phyloP scores from a whole-genome alignment of 2,329 filamentous ascomycete genomes.

The Venturia pyrina region DNA sequence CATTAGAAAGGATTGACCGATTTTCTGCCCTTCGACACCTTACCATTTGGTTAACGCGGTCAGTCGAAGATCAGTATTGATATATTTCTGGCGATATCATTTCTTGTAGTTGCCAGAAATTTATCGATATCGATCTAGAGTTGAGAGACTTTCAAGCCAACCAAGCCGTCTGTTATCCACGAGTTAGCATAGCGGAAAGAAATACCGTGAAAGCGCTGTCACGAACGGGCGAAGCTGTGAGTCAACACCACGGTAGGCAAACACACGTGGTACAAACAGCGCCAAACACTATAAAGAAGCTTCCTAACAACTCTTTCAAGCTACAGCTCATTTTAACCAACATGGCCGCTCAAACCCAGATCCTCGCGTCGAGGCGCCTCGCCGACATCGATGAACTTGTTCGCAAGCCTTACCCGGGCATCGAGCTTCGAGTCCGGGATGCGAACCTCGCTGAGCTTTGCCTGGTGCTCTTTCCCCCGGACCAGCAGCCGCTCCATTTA shows the following conservation, averaged over 20 bases:
- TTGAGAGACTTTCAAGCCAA: too few relatives aligned
- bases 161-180: too few relatives aligned
- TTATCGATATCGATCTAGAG: too few relatives aligned
- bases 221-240: not conserved
- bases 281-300: too few relatives aligned
- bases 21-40: too few relatives aligned
- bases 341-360: not conserved
- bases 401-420: slow-evolving; percentile 37
- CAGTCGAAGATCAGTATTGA: too few relatives aligned
- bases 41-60: too few relatives aligned
- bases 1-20: not conserved
- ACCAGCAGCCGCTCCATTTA: slow-evolving; percentile 33
- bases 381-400: slow-evolving; percentile 38
- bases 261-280: not conserved
- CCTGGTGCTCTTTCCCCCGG: slow-evolving; percentile 33
- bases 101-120: too few relatives aligned
- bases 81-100: too few relatives aligned
- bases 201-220: not conserved
- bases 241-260: not conserved
- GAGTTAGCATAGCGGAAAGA: not conserved
- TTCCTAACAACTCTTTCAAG: too few relatives aligned
- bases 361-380: slow-evolving; percentile 16
- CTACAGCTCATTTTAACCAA: not conserved
- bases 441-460: slow-evolving; percentile 30
- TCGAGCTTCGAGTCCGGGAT: slow-evolving; percentile 31